Evolutionary conservation across 2,329 filamentous ascomycete genomes (phyloP).

Genomic region (Colletotrichum australisinense): DNA sequence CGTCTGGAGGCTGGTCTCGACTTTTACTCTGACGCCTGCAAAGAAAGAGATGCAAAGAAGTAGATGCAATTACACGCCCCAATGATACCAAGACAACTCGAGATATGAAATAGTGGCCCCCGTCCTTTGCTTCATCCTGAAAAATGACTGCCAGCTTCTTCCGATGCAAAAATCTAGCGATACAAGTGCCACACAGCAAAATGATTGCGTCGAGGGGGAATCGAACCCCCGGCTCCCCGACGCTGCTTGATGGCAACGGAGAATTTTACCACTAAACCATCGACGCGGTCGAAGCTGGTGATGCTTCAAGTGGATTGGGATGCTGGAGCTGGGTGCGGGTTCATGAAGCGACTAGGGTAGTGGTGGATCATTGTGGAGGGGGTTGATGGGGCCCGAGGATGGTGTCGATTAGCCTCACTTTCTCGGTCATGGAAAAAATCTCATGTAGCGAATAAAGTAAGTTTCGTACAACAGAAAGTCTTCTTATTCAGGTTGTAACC

Average conservation of each 20-base stretch:
- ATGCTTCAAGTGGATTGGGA: not conserved
- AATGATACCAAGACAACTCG: not conserved
- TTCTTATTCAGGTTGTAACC: not conserved
- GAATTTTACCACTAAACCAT: conserved; percentile 35
- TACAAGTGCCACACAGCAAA: not conserved
- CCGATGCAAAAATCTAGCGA: not conserved
- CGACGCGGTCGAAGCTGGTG: conserved; percentile 1
- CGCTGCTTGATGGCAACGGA: conserved; percentile 27
- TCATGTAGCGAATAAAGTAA: not conserved
- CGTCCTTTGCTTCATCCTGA: not conserved
- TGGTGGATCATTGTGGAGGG: not conserved
- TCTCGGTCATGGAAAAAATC: not conserved
- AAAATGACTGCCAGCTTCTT: not conserved
- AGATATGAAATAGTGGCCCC: too few species aligned
- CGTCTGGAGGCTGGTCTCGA: conserved; percentile 8
- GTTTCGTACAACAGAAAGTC: not conserved
- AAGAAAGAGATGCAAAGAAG: conserved; percentile 11
- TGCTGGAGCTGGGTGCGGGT: not conserved
- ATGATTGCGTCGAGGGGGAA: conserved; percentile 20
- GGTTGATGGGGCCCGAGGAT: not conserved
- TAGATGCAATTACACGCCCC: not conserved
- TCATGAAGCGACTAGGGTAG: not conserved
- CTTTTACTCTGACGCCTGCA: conserved; percentile 17
- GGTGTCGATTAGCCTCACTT: not conserved
- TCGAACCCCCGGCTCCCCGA: conserved; percentile 33